phyloP scores from a whole-genome alignment of 495 filamentous ascomycete genomes.

The Penicillium flavigenum region DNA sequence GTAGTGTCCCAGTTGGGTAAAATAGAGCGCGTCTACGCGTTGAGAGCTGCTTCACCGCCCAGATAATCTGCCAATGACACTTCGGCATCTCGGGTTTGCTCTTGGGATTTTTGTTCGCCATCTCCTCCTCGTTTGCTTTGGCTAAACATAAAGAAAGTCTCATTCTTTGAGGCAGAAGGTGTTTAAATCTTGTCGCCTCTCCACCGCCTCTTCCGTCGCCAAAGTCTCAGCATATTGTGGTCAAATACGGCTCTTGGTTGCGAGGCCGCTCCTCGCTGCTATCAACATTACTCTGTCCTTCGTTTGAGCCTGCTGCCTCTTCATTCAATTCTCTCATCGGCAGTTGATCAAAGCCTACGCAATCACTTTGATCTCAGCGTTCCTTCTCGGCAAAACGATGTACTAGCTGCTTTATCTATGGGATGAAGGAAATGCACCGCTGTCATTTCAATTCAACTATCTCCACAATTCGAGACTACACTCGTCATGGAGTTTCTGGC shows the following conservation, averaged over 20 bases:
- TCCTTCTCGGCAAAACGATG: conserved; percentile 9
- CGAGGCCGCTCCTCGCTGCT: conserved; percentile 3
- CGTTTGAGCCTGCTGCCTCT: neutral
- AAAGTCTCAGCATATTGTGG: neutral
- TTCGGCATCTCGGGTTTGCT: conserved; percentile 22
- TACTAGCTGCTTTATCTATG: conserved; percentile 6
- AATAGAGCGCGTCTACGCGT: conserved; percentile 33
- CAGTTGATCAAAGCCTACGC: neutral
- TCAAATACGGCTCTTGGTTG: neutral
- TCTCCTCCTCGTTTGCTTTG: neutral
- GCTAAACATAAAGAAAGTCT: neutral
- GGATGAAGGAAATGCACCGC: conserved; percentile 24
- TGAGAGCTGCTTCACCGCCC: conserved; percentile 15
- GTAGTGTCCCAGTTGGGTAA: conserved; percentile 18
- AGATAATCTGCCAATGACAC: conserved; percentile 10
- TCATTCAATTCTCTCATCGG: neutral
- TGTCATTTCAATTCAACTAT: conserved; percentile 9
- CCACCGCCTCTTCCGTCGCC: neutral
- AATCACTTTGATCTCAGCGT: neutral
- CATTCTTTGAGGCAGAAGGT: neutral
- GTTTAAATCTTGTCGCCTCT: neutral
- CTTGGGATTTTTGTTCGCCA: conserved; percentile 18
- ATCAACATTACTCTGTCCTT: conserved; percentile 3
- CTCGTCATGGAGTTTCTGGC: conserved; percentile 45
- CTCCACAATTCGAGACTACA: conserved; percentile 14